These are phyloP conservation scores for Teunomyces panamensis DNA, from an alignment of 805 yeast species.

Conservation along the genomic window DNA sequence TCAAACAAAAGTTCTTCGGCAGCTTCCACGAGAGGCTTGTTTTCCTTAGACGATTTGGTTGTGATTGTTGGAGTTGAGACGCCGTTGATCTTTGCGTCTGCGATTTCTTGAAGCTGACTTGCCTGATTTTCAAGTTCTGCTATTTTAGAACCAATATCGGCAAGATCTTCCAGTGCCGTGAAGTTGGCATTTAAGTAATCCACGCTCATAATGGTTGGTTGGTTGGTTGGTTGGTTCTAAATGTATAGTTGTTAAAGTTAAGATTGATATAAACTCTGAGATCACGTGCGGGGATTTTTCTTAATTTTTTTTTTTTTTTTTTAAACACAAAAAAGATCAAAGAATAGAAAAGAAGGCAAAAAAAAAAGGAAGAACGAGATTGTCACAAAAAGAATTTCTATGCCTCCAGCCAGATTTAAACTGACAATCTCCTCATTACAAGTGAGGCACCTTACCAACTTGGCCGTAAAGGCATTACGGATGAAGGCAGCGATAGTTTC, in stretches of 20 bases:
- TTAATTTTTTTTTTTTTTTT: not conserved
- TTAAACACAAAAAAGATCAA: no score
- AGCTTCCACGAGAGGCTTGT: conserved; percentile 13
- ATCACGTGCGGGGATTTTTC: no score
- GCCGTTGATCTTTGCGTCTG: conserved; percentile 10
- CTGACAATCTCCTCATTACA: no score
- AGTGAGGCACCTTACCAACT: no score
- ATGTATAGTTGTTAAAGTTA: not conserved
- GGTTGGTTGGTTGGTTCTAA: no score
- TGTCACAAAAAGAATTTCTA: no score
- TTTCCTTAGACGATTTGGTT: not conserved
- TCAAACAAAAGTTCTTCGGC: not conserved
- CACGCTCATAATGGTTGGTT: conserved; percentile 2
- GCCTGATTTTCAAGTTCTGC: conserved; percentile 20
- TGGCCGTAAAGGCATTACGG: no score
- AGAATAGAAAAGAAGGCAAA: no score
- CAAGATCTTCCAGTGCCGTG: conserved; percentile 33
- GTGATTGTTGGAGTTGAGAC: not conserved
- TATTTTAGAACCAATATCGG: conserved; percentile 22
- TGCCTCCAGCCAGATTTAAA: no score
- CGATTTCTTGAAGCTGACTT: conserved; percentile 11
- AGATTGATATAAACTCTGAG: no score
- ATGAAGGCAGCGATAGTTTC: no score
- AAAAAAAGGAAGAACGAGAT: no score
- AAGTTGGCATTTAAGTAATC: conserved; percentile 35